These are phyloP conservation scores for Quercus robur DNA, from an alignment of 306 rosid species.

Conservation along the genomic window DNA sequence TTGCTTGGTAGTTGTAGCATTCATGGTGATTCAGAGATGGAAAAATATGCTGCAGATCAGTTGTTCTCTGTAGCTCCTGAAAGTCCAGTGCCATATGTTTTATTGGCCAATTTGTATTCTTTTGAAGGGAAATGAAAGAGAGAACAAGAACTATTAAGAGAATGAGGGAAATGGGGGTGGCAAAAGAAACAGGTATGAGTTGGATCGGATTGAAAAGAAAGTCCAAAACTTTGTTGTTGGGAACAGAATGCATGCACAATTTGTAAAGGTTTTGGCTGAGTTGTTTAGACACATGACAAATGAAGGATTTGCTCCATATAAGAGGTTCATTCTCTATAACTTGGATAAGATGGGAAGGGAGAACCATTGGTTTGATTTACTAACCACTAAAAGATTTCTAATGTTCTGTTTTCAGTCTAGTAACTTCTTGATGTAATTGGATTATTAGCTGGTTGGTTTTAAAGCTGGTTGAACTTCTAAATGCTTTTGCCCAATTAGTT, in stretches of 20 bases:
- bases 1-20: too few species aligned
- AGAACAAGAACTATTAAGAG: too few species aligned
- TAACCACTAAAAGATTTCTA: not conserved
- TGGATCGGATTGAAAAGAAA: conserved; percentile 43
- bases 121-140: too few species aligned
- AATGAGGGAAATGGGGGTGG: conserved; percentile 70
- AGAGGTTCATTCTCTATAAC: conserved; percentile 44
- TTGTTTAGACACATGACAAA: conserved; percentile 56
- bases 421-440: not conserved
- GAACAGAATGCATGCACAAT: conserved; percentile 67
- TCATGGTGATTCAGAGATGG: too few species aligned
- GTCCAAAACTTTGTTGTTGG: conserved; percentile 74
- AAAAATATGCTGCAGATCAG: too few species aligned
- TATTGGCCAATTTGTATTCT: too few species aligned
- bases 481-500: not conserved
- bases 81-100: too few species aligned
- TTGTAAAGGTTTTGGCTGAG: conserved; percentile 47
- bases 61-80: too few species aligned
- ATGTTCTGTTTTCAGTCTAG: not conserved
- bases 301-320: conserved; percentile 82
- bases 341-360: conserved; percentile 37
- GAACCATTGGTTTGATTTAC: conserved; percentile 7
- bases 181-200: conserved; percentile 59
- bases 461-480: not conserved
- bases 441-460: not conserved